Conservation (phyloP, 768 basidiomycete genomes). For the Asterophora lycoperdoides region DNA sequence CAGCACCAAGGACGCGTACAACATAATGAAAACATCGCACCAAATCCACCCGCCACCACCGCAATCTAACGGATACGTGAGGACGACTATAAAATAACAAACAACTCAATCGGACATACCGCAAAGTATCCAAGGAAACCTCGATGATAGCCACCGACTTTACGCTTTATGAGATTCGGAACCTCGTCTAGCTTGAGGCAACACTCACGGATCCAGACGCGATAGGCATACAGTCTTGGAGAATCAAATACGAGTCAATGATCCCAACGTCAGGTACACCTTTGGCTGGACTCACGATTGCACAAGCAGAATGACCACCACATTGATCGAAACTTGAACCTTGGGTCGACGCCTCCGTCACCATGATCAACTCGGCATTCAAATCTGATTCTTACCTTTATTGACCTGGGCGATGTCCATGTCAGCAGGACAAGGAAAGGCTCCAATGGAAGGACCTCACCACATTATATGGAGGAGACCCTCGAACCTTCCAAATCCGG, state of each 20-base stretch:
- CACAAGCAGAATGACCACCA: constrained; percentile 40
- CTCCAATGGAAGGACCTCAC: neutral
- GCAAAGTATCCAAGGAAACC: constrained; percentile 34
- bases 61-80: constrained; percentile 22
- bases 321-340: constrained; percentile 37
- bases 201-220: constrained; percentile 45
- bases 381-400: constrained; percentile 16
- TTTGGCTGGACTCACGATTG: constrained; percentile 31
- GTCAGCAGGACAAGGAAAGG: neutral
- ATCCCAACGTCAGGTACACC: neutral
- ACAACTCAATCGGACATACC: constrained; percentile 17
- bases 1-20: neutral
- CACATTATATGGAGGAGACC: constrained; percentile 13
- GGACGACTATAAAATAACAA: neutral
- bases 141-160: constrained; percentile 35
- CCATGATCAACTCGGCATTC: neutral
- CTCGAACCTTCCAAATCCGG: constrained; percentile 20
- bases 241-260: neutral
- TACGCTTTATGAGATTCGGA: neutral
- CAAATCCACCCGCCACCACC: constrained; percentile 35
- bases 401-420: constrained; percentile 15
- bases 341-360: constrained; percentile 14
- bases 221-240: constrained; percentile 38
- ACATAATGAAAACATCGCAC: constrained; percentile 20
- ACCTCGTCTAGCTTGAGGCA: neutral